These are phyloP conservation scores for Coffea eugenioides DNA, from an alignment of 257 asterid genomes.

Conservation along the genomic window DNA sequence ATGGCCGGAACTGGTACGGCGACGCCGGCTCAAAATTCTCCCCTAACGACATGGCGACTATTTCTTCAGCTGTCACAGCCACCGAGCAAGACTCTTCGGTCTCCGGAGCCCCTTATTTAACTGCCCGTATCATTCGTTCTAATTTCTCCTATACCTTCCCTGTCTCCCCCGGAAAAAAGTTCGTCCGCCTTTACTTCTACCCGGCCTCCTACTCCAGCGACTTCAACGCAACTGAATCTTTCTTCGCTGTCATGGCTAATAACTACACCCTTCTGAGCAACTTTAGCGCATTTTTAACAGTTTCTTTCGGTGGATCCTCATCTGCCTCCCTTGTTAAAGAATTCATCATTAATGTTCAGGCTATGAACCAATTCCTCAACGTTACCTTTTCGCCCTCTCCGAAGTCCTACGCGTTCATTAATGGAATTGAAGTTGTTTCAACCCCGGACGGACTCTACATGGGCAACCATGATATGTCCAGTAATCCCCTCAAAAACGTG, in stretches of 20 bases:
- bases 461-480: conserved; percentile 6
- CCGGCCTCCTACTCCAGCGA: conserved; percentile 30
- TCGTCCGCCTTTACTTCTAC: conserved; percentile 60
- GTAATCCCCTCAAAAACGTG: not conserved
- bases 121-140: conserved; percentile 41
- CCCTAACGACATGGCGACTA: conserved; percentile 26
- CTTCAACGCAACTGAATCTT: conserved; percentile 7
- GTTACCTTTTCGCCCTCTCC: conserved; percentile 41
- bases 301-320: not conserved
- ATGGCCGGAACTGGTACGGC: conserved; percentile 42
- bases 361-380: conserved; percentile 21
- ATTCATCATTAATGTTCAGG: conserved; percentile 35
- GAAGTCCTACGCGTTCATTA: conserved; percentile 47
- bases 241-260: conserved; percentile 45
- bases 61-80: conserved; percentile 26
- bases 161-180: conserved; percentile 39
- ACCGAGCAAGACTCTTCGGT: conserved; percentile 21
- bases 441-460: conserved; percentile 34
- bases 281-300: conserved; percentile 38
- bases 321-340: conserved; percentile 15
- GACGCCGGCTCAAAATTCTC: conserved; percentile 29
- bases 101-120: conserved; percentile 30
- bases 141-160: conserved; percentile 46
- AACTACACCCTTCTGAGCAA: conserved; percentile 36
- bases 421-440: conserved; percentile 66